Evolutionary conservation across 192 early-diverging fungal genomes (phyloP).

Genomic region (Lobulomyces angularis): DNA sequence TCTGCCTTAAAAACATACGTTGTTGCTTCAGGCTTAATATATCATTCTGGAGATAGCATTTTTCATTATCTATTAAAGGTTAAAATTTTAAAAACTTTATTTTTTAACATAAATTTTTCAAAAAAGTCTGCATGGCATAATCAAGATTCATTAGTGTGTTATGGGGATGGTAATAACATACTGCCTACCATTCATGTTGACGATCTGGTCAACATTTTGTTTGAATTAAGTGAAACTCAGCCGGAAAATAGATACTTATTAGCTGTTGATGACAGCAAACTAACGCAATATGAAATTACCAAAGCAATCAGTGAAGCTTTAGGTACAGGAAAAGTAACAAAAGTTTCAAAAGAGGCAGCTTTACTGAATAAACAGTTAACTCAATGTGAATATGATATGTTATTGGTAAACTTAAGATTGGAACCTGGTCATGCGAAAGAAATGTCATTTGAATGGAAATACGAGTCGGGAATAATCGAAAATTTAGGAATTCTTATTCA

Average conservation of each 20-base stretch:
- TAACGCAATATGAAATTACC: conserved; percentile 35
- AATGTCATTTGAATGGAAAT: conserved; percentile 48
- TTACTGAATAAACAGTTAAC: conserved; percentile 33
- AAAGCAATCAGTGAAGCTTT: conserved; percentile 43
- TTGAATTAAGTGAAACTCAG: conserved; percentile 38
- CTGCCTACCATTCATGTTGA: conserved; percentile 45
- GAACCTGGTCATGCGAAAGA: conserved; percentile 46
- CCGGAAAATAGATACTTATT: conserved; percentile 41
- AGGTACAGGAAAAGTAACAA: conserved; percentile 37
- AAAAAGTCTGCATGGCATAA: conserved; percentile 44
- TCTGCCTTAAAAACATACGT: conserved; percentile 36
- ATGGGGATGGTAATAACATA: conserved; percentile 41
- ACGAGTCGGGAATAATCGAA: conserved; percentile 45
- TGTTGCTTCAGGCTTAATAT: conserved; percentile 37
- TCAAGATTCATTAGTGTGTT: conserved; percentile 30
- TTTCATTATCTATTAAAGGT: conserved; percentile 48
- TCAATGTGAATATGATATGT: conserved; percentile 42
- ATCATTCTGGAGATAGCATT: conserved; percentile 42
- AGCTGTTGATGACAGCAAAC: conserved; percentile 46
- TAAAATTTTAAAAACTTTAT: not conserved
- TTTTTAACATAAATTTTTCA: not conserved
- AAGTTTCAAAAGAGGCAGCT: conserved; percentile 35
- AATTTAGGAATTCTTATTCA: conserved; percentile 34
- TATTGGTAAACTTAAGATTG: conserved; percentile 36
- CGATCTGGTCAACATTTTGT: conserved; percentile 39